Percentiles rank a stretch among this genome's conserved stretches.
Evolutionary conservation across 108 stramenopile species (phyloP).

Genomic region (Discostella stelligeroides): DNA sequence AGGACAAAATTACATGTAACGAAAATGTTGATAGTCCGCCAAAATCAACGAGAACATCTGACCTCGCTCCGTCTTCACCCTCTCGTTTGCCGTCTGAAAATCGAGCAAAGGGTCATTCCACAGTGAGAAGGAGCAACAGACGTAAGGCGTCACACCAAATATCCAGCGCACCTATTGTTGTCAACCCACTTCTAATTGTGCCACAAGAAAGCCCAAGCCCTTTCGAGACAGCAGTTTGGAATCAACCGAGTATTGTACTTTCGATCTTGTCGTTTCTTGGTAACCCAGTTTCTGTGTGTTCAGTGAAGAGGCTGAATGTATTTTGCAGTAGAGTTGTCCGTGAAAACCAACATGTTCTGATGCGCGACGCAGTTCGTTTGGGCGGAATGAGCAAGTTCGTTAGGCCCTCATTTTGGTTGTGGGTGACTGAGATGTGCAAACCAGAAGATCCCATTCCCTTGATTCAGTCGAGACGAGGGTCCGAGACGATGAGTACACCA

Average conservation of each 20-base stretch:
- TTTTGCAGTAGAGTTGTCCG: slow-evolving; percentile 64
- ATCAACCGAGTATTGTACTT: slow-evolving; percentile 66
- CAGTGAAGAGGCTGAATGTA: slow-evolving; percentile 70
- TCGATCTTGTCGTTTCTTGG: slow-evolving; percentile 75
- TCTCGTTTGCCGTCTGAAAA: not conserved
- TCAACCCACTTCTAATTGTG: slow-evolving; percentile 26
- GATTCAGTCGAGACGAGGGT: slow-evolving; percentile 28
- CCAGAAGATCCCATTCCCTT: slow-evolving; percentile 43
- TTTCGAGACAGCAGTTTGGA: slow-evolving; percentile 68
- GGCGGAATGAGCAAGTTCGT: slow-evolving; percentile 81
- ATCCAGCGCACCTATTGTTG: slow-evolving; percentile 6
- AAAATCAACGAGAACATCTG: slow-evolving; percentile 7
- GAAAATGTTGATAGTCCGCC: not conserved
- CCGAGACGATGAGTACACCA: not conserved
- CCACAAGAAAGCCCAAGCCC: slow-evolving; percentile 68
- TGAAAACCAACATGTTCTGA: slow-evolving; percentile 78
- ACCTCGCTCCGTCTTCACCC: not conserved
- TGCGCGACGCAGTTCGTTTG: slow-evolving; percentile 77
- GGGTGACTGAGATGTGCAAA: slow-evolving; percentile 72
- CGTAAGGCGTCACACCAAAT: slow-evolving; percentile 23
- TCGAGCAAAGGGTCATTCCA: slow-evolving; percentile 16
- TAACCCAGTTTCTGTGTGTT: slow-evolving; percentile 80
- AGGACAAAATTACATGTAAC: slow-evolving; percentile 8
- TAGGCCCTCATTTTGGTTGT: slow-evolving; percentile 87
- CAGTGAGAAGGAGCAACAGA: slow-evolving; percentile 45